Base-by-base conservation (phyloP, 768 basidiomycete species). In the Boletus reticulatus region DNA sequence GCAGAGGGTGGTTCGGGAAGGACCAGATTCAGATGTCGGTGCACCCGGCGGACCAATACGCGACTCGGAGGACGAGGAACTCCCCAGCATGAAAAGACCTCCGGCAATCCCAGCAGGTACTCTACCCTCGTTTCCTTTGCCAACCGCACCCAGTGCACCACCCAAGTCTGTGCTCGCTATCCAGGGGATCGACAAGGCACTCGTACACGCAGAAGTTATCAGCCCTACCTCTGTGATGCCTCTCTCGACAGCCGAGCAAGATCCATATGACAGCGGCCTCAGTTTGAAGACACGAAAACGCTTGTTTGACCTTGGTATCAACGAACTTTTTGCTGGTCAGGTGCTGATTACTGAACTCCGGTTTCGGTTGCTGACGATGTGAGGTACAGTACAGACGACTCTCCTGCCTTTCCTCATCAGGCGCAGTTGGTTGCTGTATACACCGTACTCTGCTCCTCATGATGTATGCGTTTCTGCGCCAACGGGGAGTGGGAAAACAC, bases 381-480 rank as follows among this genome's bases (percentile, higher is more conserved):
- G 19, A 24, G 6, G 20, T 66, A 43, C 62, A 95, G 97, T 98
- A 2, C 97, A 99, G 78, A 93, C 92, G 1, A 81, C 80, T 17
- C 80, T 98, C 13, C 73, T 98, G 0, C 95, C 96, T 1, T 84
- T 93, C 65, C 77, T 98, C 0, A 79, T 95, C 14, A 77, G 80
- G 16, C 48, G 74, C 46, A 66, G 77, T 17, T 57, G 75, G 48
- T 69, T 76, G 1, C 70, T 94, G 11, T 92, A 92, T 64, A 74
- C 79, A 42, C 86, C 91, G 0, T 86, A 82, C 62, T 67, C 80
- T 53, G 79, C 83, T 36, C 85, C 85, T 27, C 79, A 79, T 27
- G 97, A 99, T 72, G 80, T 94, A 13, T 95, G 94, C 62, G 90
- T 96, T 13, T 97, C 94, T 9, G 97, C 97, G 1, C 97, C 97